phyloP scores from a whole-genome alignment of 2,329 filamentous ascomycete species.

The Coniochaeta prunicola region DNA sequence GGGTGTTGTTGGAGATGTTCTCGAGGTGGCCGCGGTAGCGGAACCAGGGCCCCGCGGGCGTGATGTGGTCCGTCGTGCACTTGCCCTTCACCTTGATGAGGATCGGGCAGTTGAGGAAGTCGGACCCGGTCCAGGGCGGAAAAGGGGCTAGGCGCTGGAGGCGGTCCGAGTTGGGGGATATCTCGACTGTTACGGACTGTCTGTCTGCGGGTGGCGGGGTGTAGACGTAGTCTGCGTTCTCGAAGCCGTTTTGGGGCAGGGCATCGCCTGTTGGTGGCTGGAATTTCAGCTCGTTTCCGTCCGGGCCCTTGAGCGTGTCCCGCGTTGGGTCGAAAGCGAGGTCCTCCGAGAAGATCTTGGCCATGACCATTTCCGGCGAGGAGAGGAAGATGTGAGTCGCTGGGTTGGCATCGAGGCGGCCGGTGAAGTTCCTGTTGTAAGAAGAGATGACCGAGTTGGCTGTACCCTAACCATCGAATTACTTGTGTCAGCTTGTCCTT shows the following conservation, averaged over 20 bases:
- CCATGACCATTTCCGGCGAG: conserved; percentile 92
- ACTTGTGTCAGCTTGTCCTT: too few relatives aligned
- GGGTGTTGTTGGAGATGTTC: conserved; percentile 95
- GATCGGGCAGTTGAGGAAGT: conserved; percentile 72
- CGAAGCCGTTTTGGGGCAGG: conserved; percentile 66
- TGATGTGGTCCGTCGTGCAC: conserved; percentile 98
- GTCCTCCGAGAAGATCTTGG: conserved; percentile 85
- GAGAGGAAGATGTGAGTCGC: conserved; percentile 98
- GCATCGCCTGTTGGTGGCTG: too few relatives aligned
- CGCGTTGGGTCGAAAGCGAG: conserved; percentile 96
- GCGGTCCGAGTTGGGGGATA: conserved; percentile 81
- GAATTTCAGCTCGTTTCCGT: conserved; percentile 80
- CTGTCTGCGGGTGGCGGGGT: conserved; percentile 66
- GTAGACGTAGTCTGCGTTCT: conserved; percentile 60
- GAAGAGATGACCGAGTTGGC: conserved; percentile 92
- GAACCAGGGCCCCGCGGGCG: conserved; percentile 93
- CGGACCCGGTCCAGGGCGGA: conserved; percentile 66
- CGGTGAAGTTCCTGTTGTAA: conserved; percentile 98
- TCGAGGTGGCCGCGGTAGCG: conserved; percentile 99
- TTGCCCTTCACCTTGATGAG: conserved; percentile 96
- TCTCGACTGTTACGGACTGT: conserved; percentile 61
- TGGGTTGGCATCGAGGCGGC: conserved; percentile 93
- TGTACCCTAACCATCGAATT: too few relatives aligned
- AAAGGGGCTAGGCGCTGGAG: conserved; percentile 91
- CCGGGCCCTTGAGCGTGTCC: conserved; percentile 72